Conservation (phyloP, 2,329 filamentous ascomycete genomes). For the Trichoderma lentiforme region DNA sequence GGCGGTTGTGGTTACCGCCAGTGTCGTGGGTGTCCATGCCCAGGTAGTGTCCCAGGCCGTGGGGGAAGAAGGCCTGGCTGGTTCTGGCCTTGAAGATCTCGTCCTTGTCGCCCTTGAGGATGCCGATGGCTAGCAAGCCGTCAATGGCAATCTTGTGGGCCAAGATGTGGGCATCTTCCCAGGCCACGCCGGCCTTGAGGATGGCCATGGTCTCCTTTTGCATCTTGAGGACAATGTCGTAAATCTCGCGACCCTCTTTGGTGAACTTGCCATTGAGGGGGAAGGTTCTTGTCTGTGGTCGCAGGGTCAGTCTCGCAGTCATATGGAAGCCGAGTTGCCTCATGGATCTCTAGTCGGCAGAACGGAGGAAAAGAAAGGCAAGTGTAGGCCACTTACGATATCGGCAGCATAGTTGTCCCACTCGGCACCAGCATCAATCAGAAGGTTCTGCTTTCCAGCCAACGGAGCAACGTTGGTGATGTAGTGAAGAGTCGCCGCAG, state of each 20-base stretch:
- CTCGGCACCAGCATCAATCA: conserved; percentile 81
- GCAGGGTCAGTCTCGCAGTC: neutral
- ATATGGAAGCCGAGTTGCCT: neutral
- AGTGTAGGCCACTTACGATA: conserved; percentile 44
- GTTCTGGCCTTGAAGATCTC: conserved; percentile 76
- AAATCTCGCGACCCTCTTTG: conserved; percentile 68
- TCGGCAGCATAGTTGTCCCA: conserved; percentile 70
- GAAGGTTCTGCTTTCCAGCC: conserved; percentile 68
- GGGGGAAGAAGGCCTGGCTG: conserved; percentile 88
- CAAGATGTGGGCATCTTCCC: conserved; percentile 76
- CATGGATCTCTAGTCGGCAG: neutral
- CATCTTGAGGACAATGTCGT: conserved; percentile 83
- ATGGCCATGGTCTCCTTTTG: conserved; percentile 72
- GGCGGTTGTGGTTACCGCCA: conserved; percentile 72
- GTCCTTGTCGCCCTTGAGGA: conserved; percentile 64
- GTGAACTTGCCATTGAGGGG: conserved; percentile 72
- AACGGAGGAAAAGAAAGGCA: neutral
- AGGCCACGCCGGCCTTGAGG: conserved; percentile 70
- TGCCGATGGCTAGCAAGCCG: conserved; percentile 71
- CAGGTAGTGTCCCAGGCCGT: conserved; percentile 86
- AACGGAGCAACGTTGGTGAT: conserved; percentile 72
- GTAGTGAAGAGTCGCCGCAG: conserved; percentile 85
- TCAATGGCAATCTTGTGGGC: conserved; percentile 81
- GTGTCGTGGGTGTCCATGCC: conserved; percentile 92
- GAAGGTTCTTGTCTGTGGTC: conserved; percentile 71